These are phyloP conservation scores for Kurtzmaniella natalensis DNA, from an alignment of 1,139 yeast species.

Conservation along the genomic window DNA sequence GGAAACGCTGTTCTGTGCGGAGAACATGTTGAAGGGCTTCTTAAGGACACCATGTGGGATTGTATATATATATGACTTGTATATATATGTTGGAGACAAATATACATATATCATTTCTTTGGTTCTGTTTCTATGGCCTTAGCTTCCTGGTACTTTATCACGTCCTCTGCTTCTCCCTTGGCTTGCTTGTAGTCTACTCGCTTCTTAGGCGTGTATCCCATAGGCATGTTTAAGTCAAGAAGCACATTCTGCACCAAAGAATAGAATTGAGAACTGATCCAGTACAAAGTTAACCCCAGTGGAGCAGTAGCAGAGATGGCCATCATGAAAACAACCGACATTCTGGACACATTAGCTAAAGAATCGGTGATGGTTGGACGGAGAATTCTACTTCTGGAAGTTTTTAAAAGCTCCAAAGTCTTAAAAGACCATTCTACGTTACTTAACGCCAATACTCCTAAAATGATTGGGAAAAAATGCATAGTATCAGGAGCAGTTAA, in stretches of 20 bases:
- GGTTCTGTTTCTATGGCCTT: background rate
- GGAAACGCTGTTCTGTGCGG: too few relatives aligned
- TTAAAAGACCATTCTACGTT: slow-evolving; percentile 74
- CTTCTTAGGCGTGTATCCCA: slow-evolving; percentile 44
- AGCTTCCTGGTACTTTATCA: slow-evolving; percentile 3
- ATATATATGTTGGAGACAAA: background rate
- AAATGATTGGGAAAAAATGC: slow-evolving; percentile 60
- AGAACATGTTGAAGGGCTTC: too few relatives aligned
- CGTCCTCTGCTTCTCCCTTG: slow-evolving; percentile 3
- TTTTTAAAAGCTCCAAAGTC: slow-evolving; percentile 49
- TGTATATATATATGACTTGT: background rate
- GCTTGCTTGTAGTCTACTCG: slow-evolving; percentile 15
- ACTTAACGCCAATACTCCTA: slow-evolving; percentile 67
- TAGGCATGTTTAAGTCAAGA: slow-evolving; percentile 66
- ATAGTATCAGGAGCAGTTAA: slow-evolving; percentile 59
- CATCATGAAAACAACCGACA: slow-evolving; percentile 77
- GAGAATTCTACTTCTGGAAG: slow-evolving; percentile 29
- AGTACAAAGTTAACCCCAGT: slow-evolving; percentile 69
- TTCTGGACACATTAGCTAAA: slow-evolving; percentile 60
- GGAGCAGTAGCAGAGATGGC: slow-evolving; percentile 86
- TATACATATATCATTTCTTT: background rate
- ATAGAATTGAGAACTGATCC: slow-evolving; percentile 80
- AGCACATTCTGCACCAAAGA: slow-evolving; percentile 72
- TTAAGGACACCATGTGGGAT: too few relatives aligned
- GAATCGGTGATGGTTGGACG: slow-evolving; percentile 63